These are phyloP conservation scores for Aspergillus vadensis DNA, from an alignment of 2,329 filamentous ascomycete species.

Conservation along the genomic window DNA sequence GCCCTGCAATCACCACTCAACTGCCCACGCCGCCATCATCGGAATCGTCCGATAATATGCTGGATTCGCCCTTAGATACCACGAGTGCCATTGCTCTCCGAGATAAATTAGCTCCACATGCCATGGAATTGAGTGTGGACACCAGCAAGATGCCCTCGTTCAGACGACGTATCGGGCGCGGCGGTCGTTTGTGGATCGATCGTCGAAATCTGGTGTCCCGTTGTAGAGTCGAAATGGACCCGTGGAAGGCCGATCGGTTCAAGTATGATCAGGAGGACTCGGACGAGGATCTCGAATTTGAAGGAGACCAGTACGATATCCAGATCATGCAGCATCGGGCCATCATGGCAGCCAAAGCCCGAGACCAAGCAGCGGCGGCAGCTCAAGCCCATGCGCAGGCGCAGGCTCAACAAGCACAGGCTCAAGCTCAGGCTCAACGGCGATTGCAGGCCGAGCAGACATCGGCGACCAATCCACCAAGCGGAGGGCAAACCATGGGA, in stretches of 20 bases:
- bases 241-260: constrained; percentile 67
- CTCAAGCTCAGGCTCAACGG: constrained; percentile 39
- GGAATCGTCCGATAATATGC: constrained; percentile 48
- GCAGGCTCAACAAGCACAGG: constrained; percentile 44
- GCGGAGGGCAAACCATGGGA: constrained; percentile 28
- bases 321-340: constrained; percentile 59
- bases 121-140: constrained; percentile 48
- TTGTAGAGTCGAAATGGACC: constrained; percentile 49
- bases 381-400: constrained; percentile 47
- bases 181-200: constrained; percentile 86
- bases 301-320: constrained; percentile 69
- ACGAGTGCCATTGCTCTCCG: constrained; percentile 34
- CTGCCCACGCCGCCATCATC: constrained; percentile 57
- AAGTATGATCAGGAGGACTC: constrained; percentile 86
- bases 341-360: constrained; percentile 50
- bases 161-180: constrained; percentile 79
- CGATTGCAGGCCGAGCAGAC: constrained; percentile 41
- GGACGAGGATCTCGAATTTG: constrained; percentile 73
- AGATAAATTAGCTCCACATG: constrained; percentile 45
- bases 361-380: constrained; percentile 45
- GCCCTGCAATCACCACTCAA: constrained; percentile 68
- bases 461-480: constrained; percentile 29
- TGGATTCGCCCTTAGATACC: constrained; percentile 41
- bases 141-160: constrained; percentile 63
- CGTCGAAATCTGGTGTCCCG: constrained; percentile 68